Base-by-base conservation (phyloP, 352 stramenopile species). In the Phytophthora kernoviae region DNA sequence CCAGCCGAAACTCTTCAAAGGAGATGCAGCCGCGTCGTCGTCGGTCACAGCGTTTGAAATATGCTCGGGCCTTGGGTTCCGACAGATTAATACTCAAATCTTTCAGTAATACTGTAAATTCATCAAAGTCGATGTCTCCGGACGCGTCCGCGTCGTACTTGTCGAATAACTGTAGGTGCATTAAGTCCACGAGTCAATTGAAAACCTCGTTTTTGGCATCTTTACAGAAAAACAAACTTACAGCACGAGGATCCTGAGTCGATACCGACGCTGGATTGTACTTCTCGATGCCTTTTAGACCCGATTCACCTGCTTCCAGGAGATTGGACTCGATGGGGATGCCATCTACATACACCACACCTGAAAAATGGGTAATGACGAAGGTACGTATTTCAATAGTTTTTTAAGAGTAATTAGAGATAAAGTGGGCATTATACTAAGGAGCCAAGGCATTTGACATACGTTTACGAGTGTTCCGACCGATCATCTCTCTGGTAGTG, bases 101-200 rank as follows among this genome's bases (percentile, higher is more conserved):
- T 9, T 60, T 47, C 27, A 94, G 65, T 15, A 94, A 64, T 18
- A 91, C 68, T 40, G 79, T 83, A 66, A 94, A 94, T 67, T 94
- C 85, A 3, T 88, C 66, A 26, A 90, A 70, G 57, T 92, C 83
- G 32, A 94, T 93, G 20, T 84, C 83, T 5, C 83, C 85, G 2
- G 83, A 93, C 12, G 76, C 75, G 34, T 94, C 85, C 9, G 73
- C 54, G 59, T 94, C 84, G 62, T 93, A 94, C 50, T 94, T 91
- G 57, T 90, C 75, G 48, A 94, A 94, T 30, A 94, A 73, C 85
- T 94, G n/a, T n/a, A n/a, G n/a, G n/a, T n/a, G 36, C 41, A 57
- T 14, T 9, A 17, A 55, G 8, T 34, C 8, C 30, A 37, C n/a
- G n/a, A 30, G 12, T 45, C 1, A 57, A 21, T 48, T 20, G 2